Conservation (phyloP, 2,329 filamentous ascomycete genomes). For the Calycina herbarum region DNA sequence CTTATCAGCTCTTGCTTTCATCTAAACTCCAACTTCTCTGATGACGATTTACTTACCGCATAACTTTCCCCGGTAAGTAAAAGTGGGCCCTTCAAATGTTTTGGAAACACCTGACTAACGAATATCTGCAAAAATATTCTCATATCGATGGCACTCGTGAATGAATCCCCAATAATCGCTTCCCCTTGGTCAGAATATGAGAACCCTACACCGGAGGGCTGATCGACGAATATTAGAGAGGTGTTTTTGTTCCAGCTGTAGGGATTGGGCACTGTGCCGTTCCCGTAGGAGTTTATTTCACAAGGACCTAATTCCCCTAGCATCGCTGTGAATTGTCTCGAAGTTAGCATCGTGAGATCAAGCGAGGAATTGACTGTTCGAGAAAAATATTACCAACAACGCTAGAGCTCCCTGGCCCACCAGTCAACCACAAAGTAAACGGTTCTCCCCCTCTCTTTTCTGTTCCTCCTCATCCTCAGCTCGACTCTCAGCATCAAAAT, state of each 20-base stretch:
- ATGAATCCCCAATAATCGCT: slow-evolving; percentile 41
- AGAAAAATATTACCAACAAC: slow-evolving; percentile 47
- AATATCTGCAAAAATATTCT: slow-evolving; percentile 51
- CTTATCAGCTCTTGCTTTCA: too few relatives aligned
- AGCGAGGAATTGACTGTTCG: too few relatives aligned
- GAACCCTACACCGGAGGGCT: slow-evolving; percentile 69
- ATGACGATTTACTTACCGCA: slow-evolving; percentile 37
- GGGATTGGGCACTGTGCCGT: slow-evolving; percentile 48
- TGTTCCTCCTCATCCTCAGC: slow-evolving; percentile 23
- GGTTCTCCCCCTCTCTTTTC: slow-evolving; percentile 42
- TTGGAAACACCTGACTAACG: slow-evolving; percentile 46
- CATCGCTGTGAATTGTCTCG: slow-evolving; percentile 36
- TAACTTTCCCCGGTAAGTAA: slow-evolving; percentile 52
- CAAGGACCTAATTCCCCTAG: slow-evolving; percentile 58
- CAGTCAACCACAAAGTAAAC: slow-evolving; percentile 63
- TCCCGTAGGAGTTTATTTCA: slow-evolving; percentile 42
- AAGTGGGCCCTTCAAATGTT: slow-evolving; percentile 41
- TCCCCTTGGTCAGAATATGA: slow-evolving; percentile 49
- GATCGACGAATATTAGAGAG: slow-evolving; percentile 52
- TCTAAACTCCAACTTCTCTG: too few relatives aligned
- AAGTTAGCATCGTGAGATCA: too few relatives aligned
- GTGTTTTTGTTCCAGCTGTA: slow-evolving; percentile 63
- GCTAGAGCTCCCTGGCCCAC: slow-evolving; percentile 62
- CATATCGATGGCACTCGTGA: slow-evolving; percentile 48
- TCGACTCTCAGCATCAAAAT: slow-evolving; percentile 42